These are phyloP conservation scores for Ascochyta clinopodiicola DNA, from an alignment of 2,329 filamentous ascomycete genomes.

Conservation along the genomic window DNA sequence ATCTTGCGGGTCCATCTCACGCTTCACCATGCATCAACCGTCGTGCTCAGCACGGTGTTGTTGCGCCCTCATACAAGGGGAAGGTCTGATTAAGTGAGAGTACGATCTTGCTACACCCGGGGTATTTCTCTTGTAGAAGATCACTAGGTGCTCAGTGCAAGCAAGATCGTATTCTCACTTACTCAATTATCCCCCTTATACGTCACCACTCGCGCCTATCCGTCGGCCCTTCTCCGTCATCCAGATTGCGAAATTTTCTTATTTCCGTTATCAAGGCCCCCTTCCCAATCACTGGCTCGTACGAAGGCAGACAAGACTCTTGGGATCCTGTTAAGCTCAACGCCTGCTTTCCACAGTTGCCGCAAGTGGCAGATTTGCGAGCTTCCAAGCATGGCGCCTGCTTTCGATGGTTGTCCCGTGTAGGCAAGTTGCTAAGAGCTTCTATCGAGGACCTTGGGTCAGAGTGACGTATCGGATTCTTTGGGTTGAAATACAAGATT, in stretches of 20 bases:
- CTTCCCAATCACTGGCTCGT: neutral
- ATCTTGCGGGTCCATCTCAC: too few species aligned
- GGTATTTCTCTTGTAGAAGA: too few species aligned
- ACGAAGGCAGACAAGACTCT: slow-evolving; percentile 7
- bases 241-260: neutral
- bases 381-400: neutral
- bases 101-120: too few species aligned
- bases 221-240: slow-evolving; percentile 5
- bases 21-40: too few species aligned
- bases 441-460: too few species aligned
- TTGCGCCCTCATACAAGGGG: too few species aligned
- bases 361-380: neutral
- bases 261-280: neutral
- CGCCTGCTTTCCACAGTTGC: slow-evolving; percentile 13
- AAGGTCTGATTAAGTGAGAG: too few species aligned
- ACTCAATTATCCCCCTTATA: neutral
- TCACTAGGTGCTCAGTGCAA: too few species aligned
- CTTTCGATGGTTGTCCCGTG: slow-evolving; percentile 4
- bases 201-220: neutral
- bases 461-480: too few species aligned
- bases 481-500: too few species aligned
- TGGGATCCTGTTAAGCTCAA: slow-evolving; percentile 11
- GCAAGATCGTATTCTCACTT: too few species aligned
- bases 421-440: neutral
- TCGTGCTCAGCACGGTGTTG: neutral